Evolutionary conservation across 495 filamentous ascomycete species (phyloP).

Genomic region (Aspergillus affinis): DNA sequence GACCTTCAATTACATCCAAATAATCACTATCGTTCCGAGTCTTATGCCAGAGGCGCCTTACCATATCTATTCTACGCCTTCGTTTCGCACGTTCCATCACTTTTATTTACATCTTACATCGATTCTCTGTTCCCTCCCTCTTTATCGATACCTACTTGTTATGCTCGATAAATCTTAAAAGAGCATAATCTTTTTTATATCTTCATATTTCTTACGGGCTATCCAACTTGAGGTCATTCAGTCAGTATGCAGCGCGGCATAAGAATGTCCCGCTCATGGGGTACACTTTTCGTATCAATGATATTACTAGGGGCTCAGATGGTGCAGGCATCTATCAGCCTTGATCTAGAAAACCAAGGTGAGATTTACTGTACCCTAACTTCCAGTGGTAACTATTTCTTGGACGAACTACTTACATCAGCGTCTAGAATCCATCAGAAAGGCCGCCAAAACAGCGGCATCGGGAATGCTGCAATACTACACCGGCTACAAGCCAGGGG

Average conservation of each 20-base stretch:
- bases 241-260: no score
- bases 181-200: no score
- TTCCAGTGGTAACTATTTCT: background rate
- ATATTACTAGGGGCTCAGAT: constrained; percentile 9
- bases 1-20: background rate
- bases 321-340: constrained; percentile 21
- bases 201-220: no score
- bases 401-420: background rate
- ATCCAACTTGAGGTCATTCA: no score
- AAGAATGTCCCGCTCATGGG: constrained; percentile 3
- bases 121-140: background rate
- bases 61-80: background rate
- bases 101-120: background rate
- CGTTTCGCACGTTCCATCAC: background rate
- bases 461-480: constrained; percentile 56
- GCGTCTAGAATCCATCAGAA: constrained; percentile 44
- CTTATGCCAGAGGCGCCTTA: background rate
- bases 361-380: background rate
- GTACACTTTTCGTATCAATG: background rate
- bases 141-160: background rate
- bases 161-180: no score
- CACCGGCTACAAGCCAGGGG: constrained; percentile 64
- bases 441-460: constrained; percentile 38
- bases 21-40: background rate
- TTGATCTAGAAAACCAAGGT: constrained; percentile 19